Evolutionary conservation across 1,284 basidiomycete genomes (phyloP), one percentile per base, ranked within the genome.

Genomic region (Moniliella sp.): DNA sequence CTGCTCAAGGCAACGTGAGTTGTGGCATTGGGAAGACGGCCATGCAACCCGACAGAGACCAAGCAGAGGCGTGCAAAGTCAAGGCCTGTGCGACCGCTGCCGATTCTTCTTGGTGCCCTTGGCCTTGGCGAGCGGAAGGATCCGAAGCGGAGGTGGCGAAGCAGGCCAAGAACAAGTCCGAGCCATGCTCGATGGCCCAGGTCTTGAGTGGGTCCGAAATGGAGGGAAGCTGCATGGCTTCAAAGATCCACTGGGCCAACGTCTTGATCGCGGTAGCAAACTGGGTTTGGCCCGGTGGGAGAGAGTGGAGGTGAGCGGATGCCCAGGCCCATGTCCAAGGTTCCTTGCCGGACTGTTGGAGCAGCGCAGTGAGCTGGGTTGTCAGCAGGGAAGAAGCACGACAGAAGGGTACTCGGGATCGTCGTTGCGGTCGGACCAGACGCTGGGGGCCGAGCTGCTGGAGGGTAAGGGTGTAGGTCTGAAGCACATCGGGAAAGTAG

Each of bases 381-480:
- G 48, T 50, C 36, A 50, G 52, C 17, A 57, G 50, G 39, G 39
- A 0, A 44, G 36, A 18, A 52, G 39, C n/a, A 43, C 33, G 15
- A 57, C 37, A 11, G 45, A 34, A 5, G 46, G 34, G 19, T 41
- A 46, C 17, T 52, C 49, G 25, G 36, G 35, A 18, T 32, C 34
- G 18, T 27, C 32, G 25, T 33, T 31, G 1, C 14, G 7, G 18
- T 18, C 12, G n/a, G 30, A 18, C n/a, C n/a, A n/a, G 3, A 46
- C 21, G 3, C 30, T 25, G 0, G 44, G n/a, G 32, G 8, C 46
- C 46, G 8, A 42, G 37, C 15, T 38, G 12, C 23, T 39, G 42
- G 17, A 47, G 29, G 11, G 45, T 32, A 13, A 31, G 31, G 3
- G 38, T 30, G 28, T 45, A 47, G 4, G 43, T 35, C 15, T 30